Conservation (phyloP, 306 rosid species). For the Vachellia pachyceras region DNA sequence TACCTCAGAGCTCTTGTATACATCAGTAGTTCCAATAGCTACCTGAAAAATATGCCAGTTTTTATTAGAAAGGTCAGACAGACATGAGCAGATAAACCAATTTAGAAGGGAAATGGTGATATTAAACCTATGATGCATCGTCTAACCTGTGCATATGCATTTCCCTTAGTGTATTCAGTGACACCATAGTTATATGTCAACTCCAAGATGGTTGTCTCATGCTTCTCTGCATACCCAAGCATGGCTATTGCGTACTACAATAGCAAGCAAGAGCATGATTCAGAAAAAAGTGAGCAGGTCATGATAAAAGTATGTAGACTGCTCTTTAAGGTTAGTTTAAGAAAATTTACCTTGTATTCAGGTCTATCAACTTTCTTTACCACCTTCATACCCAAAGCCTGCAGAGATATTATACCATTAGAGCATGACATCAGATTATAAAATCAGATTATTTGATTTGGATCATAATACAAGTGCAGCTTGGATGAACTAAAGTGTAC, state of each 20-base stretch:
- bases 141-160: conserved; percentile 92
- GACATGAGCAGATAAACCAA: conserved; percentile 21
- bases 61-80: conserved; percentile 27
- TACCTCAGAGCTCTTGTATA: conserved; percentile 91
- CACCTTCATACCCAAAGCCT: conserved; percentile 87
- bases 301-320: background rate
- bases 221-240: conserved; percentile 88
- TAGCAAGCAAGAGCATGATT: conserved; percentile 28
- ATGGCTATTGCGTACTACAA: conserved; percentile 80
- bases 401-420: conserved; percentile 32
- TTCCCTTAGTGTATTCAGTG: conserved; percentile 89
- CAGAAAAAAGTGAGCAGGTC: conserved; percentile 16
- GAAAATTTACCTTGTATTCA: conserved; percentile 70
- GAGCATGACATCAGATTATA: conserved; percentile 10
- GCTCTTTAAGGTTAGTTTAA: background rate
- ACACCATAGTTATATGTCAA: conserved; percentile 94
- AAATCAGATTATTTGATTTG: conserved; percentile 22
- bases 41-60: conserved; percentile 51
- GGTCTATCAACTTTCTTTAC: conserved; percentile 82
- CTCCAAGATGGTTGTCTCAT: conserved; percentile 84
- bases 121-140: conserved; percentile 20
- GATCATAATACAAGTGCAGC: conserved; percentile 12
- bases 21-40: conserved; percentile 93
- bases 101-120: background rate
- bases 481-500: background rate